Evolutionary conservation across 345 rosid species (phyloP).

Genomic region (Barbarea vulgaris): DNA sequence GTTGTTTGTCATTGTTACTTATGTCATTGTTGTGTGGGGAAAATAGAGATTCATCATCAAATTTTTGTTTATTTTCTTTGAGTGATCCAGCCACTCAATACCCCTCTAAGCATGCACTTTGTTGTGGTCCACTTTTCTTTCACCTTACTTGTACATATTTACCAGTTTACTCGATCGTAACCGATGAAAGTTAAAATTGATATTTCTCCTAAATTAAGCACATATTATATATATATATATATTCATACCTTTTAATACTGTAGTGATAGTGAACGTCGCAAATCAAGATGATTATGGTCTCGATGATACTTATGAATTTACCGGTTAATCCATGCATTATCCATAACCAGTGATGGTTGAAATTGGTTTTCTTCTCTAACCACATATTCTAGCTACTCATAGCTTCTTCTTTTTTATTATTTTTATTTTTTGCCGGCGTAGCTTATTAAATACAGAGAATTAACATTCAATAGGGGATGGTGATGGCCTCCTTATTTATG

Average conservation of each 20-base stretch:
- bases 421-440: no score
- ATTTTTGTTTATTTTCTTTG: not conserved
- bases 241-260: not conserved
- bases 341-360: not conserved
- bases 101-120: constrained; percentile 25
- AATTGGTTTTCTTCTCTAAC: not conserved
- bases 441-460: no score
- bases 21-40: constrained; percentile 17
- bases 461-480: no score
- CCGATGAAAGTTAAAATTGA: not conserved
- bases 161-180: not conserved
- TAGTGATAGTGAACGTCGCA: not conserved
- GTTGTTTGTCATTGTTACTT: not conserved
- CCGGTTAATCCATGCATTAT: not conserved
- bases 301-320: not conserved
- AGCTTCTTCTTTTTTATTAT: no score
- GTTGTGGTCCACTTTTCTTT: constrained; percentile 31
- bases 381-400: constrained; percentile 7
- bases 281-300: not conserved
- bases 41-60: constrained; percentile 19
- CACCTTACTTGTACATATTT: not conserved
- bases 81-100: constrained; percentile 27
- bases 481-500: constrained; percentile 8
- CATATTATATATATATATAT: not conserved
- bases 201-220: not conserved